Percentiles rank a stretch among this genome's conserved stretches.
Evolutionary conservation across 2,329 filamentous ascomycete genomes (phyloP).

Genomic region (Ascochyta lentis): DNA sequence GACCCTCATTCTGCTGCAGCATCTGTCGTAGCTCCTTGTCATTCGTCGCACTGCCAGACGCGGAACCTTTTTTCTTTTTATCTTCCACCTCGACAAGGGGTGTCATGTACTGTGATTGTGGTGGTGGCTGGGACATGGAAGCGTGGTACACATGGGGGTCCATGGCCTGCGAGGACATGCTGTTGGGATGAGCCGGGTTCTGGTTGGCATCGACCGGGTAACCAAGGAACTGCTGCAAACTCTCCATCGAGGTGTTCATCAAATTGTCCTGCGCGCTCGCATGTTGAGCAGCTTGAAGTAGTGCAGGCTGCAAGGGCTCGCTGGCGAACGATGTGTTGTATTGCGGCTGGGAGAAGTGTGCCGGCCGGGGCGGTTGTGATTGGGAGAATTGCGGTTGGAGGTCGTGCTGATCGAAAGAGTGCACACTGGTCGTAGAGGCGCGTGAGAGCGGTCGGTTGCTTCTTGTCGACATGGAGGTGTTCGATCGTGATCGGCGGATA

Average conservation of each 20-base stretch:
- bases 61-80: conserved; percentile 62
- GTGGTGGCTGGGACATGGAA: conserved; percentile 34
- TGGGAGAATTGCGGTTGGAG: conserved; percentile 30
- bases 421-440: conserved; percentile 58
- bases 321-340: conserved; percentile 38
- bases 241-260: conserved; percentile 40
- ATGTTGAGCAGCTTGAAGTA: conserved; percentile 47
- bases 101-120: conserved; percentile 36
- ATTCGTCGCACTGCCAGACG: conserved; percentile 76
- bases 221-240: conserved; percentile 42
- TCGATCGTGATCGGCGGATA: conserved; percentile 54
- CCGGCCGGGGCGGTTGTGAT: conserved; percentile 21
- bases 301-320: conserved; percentile 39
- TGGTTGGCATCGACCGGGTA: conserved; percentile 34
- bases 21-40: conserved; percentile 81
- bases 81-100: conserved; percentile 48
- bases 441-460: conserved; percentile 56
- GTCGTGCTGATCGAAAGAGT: conserved; percentile 48
- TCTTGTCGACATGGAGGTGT: conserved; percentile 53
- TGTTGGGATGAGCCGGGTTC: conserved; percentile 23
- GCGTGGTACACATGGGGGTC: conserved; percentile 40
- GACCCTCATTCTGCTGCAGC: conserved; percentile 71
- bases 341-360: conserved; percentile 31
- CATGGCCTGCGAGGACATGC: conserved; percentile 34
- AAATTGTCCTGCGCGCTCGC: conserved; percentile 44